A percentile compares a stretch with the other conserved stretches of the same genome.
These are phyloP conservation scores for Tricholoma hemisulphureum DNA, from an alignment of 768 basidiomycete species.

Conservation along the genomic window DNA sequence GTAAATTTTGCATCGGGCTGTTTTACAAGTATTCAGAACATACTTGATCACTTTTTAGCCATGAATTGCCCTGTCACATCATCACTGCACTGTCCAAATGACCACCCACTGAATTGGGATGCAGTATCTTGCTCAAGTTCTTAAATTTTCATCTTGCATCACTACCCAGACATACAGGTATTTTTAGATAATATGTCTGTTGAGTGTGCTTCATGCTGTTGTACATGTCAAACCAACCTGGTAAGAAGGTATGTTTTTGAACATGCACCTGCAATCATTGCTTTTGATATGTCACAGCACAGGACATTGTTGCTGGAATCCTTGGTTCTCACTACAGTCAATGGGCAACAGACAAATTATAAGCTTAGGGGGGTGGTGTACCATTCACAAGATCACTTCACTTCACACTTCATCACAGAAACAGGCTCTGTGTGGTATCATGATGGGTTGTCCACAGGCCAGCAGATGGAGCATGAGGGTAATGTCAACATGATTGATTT, in stretches of 20 bases:
- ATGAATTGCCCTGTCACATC: neutral
- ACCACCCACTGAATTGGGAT: neutral
- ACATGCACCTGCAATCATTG: neutral
- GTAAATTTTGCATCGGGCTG: neutral
- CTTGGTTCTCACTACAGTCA: neutral
- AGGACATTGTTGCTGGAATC: constrained; percentile 1
- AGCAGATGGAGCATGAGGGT: neutral
- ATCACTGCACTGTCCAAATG: neutral
- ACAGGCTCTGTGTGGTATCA: constrained; percentile 19
- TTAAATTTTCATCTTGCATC: neutral
- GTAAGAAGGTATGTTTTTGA: neutral
- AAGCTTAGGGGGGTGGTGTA: constrained; percentile 17
- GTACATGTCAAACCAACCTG: neutral
- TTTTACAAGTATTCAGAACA: constrained; percentile 3
- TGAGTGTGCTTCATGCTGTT: neutral
- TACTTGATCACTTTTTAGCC: neutral
- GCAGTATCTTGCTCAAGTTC: neutral
- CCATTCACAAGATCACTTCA: constrained; percentile 19
- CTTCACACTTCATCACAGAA: constrained; percentile 10
- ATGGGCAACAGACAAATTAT: neutral
- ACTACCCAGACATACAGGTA: neutral
- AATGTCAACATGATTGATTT: neutral
- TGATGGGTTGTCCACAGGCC: constrained; percentile 18
- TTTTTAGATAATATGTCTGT: neutral
- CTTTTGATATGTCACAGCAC: constrained; percentile 4